A percentile compares a stretch with the other conserved stretches of the same genome.
These are phyloP conservation scores for Hansenula lynferdii DNA, from an alignment of 1,139 yeast species.

Conservation along the genomic window DNA sequence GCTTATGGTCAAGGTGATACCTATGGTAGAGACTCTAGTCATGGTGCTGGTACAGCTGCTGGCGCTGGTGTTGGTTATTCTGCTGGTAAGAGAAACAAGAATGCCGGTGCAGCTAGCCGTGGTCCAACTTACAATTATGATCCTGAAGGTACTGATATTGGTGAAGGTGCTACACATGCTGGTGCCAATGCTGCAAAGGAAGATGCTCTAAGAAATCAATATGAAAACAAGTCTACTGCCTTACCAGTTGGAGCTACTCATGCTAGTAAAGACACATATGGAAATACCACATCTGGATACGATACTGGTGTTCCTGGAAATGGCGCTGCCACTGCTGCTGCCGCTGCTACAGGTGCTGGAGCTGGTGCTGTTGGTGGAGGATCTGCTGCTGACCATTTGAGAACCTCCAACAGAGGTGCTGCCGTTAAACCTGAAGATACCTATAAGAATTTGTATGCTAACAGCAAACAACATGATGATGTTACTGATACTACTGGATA, in stretches of 20 bases:
- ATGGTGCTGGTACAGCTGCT: too few relatives aligned
- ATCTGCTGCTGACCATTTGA: slow-evolving; percentile 4
- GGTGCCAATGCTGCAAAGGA: slow-evolving; percentile 10
- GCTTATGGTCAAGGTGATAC: not conserved
- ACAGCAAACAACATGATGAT: slow-evolving; percentile 9
- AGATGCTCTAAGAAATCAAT: slow-evolving; percentile 1
- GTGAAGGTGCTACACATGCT: slow-evolving; percentile 14
- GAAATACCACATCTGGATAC: slow-evolving; percentile 8
- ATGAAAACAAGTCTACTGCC: slow-evolving; percentile 19
- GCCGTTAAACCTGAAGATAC: slow-evolving; percentile 15
- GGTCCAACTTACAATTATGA: slow-evolving; percentile 1
- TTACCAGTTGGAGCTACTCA: slow-evolving; percentile 13
- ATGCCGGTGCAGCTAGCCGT: not conserved
- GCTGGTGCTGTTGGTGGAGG: slow-evolving; percentile 3
- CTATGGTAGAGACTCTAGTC: not conserved
- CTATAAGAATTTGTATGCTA: slow-evolving; percentile 7
- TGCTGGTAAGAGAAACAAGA: not conserved
- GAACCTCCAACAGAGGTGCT: slow-evolving; percentile 9
- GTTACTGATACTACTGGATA: slow-evolving; percentile 15
- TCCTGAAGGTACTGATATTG: slow-evolving; percentile 10
- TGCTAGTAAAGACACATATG: slow-evolving; percentile 10
- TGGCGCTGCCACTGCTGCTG: slow-evolving; percentile 10
- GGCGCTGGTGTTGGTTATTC: slow-evolving; percentile 4
- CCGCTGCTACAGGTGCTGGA: slow-evolving; percentile 8
- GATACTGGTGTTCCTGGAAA: slow-evolving; percentile 16